phyloP scores from a whole-genome alignment of 164 flowering plant species.

The Kalanchoe fedtschenkoi region DNA sequence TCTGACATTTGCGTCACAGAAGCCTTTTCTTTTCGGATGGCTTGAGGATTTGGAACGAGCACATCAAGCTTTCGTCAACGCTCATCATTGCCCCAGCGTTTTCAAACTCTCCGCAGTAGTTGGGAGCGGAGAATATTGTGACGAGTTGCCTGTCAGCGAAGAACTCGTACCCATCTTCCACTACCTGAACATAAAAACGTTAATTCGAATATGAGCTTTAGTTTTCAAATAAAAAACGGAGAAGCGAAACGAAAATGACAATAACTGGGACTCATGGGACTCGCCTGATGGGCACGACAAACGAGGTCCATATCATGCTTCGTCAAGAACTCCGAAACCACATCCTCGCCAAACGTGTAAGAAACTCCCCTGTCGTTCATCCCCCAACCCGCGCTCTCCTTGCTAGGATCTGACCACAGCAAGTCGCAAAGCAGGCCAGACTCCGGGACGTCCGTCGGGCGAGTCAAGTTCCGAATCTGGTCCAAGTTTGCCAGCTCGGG shows the following conservation, averaged over 20 bases:
- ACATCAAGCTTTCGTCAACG: conserved; percentile 78
- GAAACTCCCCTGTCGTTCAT: conserved; percentile 85
- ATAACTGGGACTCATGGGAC: conserved; percentile 3
- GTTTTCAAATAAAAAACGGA: not conserved
- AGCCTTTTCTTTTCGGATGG: conserved; percentile 55
- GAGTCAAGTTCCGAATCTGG: conserved; percentile 48
- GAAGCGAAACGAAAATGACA: not conserved
- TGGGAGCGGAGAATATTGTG: conserved; percentile 81
- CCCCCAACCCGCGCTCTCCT: conserved; percentile 66
- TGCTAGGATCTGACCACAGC: conserved; percentile 83
- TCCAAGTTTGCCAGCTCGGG: conserved; percentile 62
- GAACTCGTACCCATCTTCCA: conserved; percentile 87
- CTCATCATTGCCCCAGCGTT: conserved; percentile 95
- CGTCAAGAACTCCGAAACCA: conserved; percentile 52
- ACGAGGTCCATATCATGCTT: conserved; percentile 77
- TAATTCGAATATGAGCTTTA: not conserved
- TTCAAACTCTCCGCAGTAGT: conserved; percentile 85
- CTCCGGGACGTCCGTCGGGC: conserved; percentile 81
- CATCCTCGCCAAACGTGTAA: conserved; percentile 70
- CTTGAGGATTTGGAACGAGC: conserved; percentile 79
- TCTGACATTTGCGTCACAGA: conserved; percentile 24
- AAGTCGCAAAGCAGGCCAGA: conserved; percentile 78
- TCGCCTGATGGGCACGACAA: conserved; percentile 84
- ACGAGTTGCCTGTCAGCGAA: conserved; percentile 81
- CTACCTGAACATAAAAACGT: conserved; percentile 45